Conservation (phyloP, 2,329 filamentous ascomycete species). For the Colletotrichum aenigma region DNA sequence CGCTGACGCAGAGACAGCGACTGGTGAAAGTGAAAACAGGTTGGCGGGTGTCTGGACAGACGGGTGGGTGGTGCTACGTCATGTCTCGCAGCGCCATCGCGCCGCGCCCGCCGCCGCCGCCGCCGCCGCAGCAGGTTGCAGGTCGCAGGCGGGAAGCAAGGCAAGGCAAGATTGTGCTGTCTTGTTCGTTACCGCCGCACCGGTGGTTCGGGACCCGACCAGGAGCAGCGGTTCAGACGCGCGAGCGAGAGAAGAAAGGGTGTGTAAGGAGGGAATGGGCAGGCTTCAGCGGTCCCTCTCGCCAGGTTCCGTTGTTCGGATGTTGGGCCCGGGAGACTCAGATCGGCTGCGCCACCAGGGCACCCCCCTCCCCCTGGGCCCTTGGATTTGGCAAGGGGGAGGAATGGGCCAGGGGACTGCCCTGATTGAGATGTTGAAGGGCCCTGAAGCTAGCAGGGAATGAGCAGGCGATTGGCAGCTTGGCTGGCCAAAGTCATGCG, state of each 20-base stretch:
- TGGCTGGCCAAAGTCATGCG: not conserved
- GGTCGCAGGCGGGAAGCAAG: not conserved
- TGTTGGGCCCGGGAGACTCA: slow-evolving; percentile 14
- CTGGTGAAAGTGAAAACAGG: not conserved
- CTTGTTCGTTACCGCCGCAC: not conserved
- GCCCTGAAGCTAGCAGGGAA: slow-evolving; percentile 2
- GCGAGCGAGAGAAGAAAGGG: not conserved
- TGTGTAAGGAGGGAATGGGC: not conserved
- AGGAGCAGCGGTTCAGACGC: not conserved
- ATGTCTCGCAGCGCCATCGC: not conserved
- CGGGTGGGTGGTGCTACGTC: slow-evolving; percentile 1
- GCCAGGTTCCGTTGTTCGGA: slow-evolving; percentile 6
- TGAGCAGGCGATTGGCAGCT: not conserved
- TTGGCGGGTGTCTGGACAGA: not conserved
- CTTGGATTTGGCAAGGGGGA: not conserved
- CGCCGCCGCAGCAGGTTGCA: not conserved
- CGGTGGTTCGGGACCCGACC: slow-evolving; percentile 7
- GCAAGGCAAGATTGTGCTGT: not conserved
- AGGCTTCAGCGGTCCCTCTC: not conserved
- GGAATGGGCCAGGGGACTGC: not conserved
- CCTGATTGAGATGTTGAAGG: not conserved
- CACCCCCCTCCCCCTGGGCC: not conserved
- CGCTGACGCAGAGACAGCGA: not conserved
- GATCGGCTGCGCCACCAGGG: slow-evolving; percentile 16
- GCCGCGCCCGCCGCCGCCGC: not conserved